These are phyloP conservation scores for Paramecium octaurelia DNA, from an alignment of 73 alveolate species.

Conservation along the genomic window DNA sequence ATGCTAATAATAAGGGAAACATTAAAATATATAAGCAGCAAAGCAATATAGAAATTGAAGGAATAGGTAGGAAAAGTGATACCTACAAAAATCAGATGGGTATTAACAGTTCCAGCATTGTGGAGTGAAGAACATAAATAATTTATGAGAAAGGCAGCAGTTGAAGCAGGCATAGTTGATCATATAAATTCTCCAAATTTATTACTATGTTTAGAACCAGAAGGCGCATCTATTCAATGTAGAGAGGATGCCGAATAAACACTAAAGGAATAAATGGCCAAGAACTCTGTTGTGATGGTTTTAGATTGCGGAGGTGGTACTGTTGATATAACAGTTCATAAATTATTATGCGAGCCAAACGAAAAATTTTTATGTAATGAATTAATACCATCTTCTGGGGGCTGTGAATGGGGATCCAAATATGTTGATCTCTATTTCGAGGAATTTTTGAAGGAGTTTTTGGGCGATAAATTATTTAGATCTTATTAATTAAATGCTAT, in stretches of 20 bases:
- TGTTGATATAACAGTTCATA: conserved; percentile 95
- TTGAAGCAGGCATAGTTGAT: conserved; percentile 95
- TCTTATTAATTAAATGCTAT: conserved; percentile 87
- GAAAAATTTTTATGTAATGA: conserved; percentile 96
- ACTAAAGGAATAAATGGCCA: conserved; percentile 82
- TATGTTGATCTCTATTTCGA: conserved; percentile 96
- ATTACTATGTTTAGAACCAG: conserved; percentile 96
- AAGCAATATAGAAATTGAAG: conserved; percentile 89
- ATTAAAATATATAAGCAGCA: conserved; percentile 86
- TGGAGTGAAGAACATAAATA: conserved; percentile 97
- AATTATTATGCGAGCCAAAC: conserved; percentile 90
- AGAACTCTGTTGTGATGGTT: conserved; percentile 90
- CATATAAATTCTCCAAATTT: conserved; percentile 87
- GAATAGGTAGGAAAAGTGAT: conserved; percentile 96
- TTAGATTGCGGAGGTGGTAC: conserved; percentile 99
- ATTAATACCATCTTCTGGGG: conserved; percentile 95
- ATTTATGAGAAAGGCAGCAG: conserved; percentile 97
- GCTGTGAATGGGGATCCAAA: conserved; percentile 99
- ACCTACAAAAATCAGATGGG: conserved; percentile 96
- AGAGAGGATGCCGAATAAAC: conserved; percentile 95
- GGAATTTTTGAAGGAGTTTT: conserved; percentile 89
- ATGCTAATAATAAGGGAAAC: conserved; percentile 92
- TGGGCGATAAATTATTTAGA: conserved; percentile 86
- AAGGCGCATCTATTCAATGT: conserved; percentile 97
- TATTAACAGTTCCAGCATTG: conserved; percentile 97